A percentile compares a stretch with the other conserved stretches of the same genome.
phyloP scores from a whole-genome alignment of 2,329 filamentous ascomycete species.

The Phaeosphaeria sp. region DNA sequence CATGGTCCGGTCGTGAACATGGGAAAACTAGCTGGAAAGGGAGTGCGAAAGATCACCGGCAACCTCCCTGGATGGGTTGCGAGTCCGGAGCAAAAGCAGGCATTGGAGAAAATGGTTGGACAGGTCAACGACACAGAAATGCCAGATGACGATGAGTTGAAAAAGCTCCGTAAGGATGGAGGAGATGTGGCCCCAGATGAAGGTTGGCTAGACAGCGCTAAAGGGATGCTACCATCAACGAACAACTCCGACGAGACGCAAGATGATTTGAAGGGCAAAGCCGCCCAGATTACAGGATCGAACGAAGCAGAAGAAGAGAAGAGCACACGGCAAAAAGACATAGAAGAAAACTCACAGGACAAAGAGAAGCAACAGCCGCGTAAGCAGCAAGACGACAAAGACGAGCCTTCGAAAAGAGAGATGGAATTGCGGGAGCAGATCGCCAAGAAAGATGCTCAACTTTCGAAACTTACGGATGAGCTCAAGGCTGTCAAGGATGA shows the following conservation, averaged over 20 bases:
- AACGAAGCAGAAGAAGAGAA: conserved; percentile 1
- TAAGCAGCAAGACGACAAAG: conserved; percentile 85
- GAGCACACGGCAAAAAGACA: not conserved
- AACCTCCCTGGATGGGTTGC: conserved; percentile 22
- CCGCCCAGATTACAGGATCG: not conserved
- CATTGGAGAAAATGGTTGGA: conserved; percentile 27
- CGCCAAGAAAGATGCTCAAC: conserved; percentile 85
- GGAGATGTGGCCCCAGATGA: conserved; percentile 11
- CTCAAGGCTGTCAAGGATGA: conserved; percentile 87
- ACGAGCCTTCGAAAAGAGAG: conserved; percentile 92
- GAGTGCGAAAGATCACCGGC: conserved; percentile 22
- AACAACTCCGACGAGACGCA: not conserved
- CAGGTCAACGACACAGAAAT: conserved; percentile 23
- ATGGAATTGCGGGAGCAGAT: conserved; percentile 98
- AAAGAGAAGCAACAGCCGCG: not conserved
- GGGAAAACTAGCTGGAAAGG: conserved; percentile 21
- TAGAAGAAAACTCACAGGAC: not conserved
- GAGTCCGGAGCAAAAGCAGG: conserved; percentile 24
- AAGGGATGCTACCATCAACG: conserved; percentile 17
- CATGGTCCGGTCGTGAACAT: conserved; percentile 22
- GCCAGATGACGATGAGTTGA: conserved; percentile 21
- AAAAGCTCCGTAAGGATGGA: conserved; percentile 20
- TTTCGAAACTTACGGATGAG: conserved; percentile 78
- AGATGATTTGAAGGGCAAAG: not conserved
- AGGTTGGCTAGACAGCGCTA: conserved; percentile 13